These are phyloP conservation scores for Aspergillus avenaceus DNA, from an alignment of 495 filamentous ascomycete species.

Conservation along the genomic window DNA sequence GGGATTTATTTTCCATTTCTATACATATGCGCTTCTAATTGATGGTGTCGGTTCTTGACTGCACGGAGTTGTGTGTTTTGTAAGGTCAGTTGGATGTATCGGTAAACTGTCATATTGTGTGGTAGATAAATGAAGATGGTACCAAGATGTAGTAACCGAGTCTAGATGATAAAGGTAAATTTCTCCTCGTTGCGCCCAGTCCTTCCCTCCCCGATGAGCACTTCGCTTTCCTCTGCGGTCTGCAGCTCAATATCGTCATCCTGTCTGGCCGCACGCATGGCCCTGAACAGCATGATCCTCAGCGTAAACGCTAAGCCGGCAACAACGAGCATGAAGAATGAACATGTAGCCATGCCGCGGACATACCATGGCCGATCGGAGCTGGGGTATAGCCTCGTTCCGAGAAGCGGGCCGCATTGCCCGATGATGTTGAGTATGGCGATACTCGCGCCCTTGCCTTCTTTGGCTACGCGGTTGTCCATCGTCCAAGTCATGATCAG, in stretches of 20 bases:
- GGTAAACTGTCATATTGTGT: too few relatives aligned
- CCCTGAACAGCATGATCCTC: slow-evolving; percentile 39
- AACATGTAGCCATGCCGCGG: slow-evolving; percentile 54
- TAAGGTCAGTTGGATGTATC: background rate
- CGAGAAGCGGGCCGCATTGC: slow-evolving; percentile 59
- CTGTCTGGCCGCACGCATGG: slow-evolving; percentile 31
- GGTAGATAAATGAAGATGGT: too few relatives aligned
- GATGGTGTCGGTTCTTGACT: background rate
- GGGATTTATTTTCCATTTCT: background rate
- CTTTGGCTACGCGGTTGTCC: slow-evolving; percentile 55
- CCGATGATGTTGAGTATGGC: slow-evolving; percentile 57
- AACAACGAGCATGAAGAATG: slow-evolving; percentile 53
- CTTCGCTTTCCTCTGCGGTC: slow-evolving; percentile 31
- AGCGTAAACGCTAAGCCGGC: slow-evolving; percentile 42
- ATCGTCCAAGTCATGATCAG: slow-evolving; percentile 64
- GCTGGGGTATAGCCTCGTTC: slow-evolving; percentile 56
- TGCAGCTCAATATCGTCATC: slow-evolving; percentile 22
- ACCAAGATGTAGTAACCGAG: background rate
- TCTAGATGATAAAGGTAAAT: slow-evolving; percentile 32
- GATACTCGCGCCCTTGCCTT: slow-evolving; percentile 53
- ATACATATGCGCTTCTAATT: background rate
- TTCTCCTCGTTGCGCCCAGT: slow-evolving; percentile 19
- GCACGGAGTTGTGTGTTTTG: background rate
- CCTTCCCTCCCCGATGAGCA: slow-evolving; percentile 30
- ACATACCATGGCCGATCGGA: slow-evolving; percentile 56